phyloP scores from a whole-genome alignment of 352 stramenopile genomes.

The Blastocystis sp. region DNA sequence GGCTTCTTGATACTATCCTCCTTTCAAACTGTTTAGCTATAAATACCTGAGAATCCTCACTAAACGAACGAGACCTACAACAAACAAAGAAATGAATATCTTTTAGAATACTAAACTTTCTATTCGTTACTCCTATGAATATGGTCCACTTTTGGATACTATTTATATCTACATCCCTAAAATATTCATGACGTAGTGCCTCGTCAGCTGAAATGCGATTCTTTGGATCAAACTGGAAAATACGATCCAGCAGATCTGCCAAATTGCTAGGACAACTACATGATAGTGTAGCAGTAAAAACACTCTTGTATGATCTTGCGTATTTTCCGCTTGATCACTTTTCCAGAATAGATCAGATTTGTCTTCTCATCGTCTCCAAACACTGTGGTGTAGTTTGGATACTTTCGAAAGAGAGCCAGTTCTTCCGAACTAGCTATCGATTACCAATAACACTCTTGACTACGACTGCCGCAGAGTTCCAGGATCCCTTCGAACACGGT shows the following conservation, averaged over 20 bases:
- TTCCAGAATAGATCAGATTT: constrained; percentile 8
- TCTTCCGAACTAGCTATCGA: not conserved
- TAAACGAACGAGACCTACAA: not conserved
- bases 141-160: not conserved
- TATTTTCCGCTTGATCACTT: not conserved
- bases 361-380: constrained; percentile 29
- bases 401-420: not conserved
- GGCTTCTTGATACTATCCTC: constrained; percentile 2
- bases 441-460: not conserved
- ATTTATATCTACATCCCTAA: constrained; percentile 10
- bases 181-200: not conserved
- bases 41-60: not conserved
- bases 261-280: not conserved
- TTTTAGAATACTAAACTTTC: not conserved
- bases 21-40: constrained; percentile 56
- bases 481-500: not conserved
- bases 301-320: not conserved
- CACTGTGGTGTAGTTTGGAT: not conserved
- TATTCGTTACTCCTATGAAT: not conserved
- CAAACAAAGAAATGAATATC: not conserved
- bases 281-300: not conserved
- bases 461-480: not conserved
- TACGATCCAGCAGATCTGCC: not conserved
- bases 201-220: constrained; percentile 46
- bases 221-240: constrained; percentile 43